Base-by-base conservation (phyloP, 352 stramenopile species). In the Phytophthora constricta region DNA sequence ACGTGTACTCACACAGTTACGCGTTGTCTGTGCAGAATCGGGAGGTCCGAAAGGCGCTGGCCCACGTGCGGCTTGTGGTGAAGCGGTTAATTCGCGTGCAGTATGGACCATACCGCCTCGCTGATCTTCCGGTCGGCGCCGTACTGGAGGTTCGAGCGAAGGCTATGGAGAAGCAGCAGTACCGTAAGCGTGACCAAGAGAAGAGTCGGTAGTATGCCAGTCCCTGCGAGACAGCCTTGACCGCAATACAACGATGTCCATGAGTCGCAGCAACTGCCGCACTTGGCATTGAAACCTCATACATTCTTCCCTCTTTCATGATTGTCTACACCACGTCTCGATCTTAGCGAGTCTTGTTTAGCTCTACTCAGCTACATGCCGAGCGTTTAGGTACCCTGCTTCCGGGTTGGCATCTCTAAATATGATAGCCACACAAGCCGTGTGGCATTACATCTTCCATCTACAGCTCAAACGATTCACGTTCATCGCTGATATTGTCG, bases 81-180 rank as follows among this genome's bases (percentile, higher is more conserved):
- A 96, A 96, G 70, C 80, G 79, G 23, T 74, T 98, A 23, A 93
- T 97, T 19, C 90, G 93, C 53, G 89, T 95, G 27, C 78, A 95
- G 50, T 98, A 95, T 50, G 93, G 93, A 7, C 90, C 92, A 17
- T 98, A 97, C 68, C 80, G 82, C 28, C 81, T 97, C 10, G 88
- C 84, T 9, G 84, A 95, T 60, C 67, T 97, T 2, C 76, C 77
- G 4, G 67, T 61, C 5, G 91, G 91, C n/a, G 70, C 87, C 13
- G 90, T 96, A 47, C 55, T 97, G 20, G 85, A 96, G 58, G 87
- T 95, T 23, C 65, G 63, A 4, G 61, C 83, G 9, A 96, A 95
- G 73, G 62, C 72, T 56, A 31, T 89, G 33, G 68, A 76, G 69
- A 75, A 74, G 41, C 65, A 68, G 49, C 50, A 63, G 37, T 39